Conservation (phyloP, 257 asterid species). For the Penstemon barbatus region DNA sequence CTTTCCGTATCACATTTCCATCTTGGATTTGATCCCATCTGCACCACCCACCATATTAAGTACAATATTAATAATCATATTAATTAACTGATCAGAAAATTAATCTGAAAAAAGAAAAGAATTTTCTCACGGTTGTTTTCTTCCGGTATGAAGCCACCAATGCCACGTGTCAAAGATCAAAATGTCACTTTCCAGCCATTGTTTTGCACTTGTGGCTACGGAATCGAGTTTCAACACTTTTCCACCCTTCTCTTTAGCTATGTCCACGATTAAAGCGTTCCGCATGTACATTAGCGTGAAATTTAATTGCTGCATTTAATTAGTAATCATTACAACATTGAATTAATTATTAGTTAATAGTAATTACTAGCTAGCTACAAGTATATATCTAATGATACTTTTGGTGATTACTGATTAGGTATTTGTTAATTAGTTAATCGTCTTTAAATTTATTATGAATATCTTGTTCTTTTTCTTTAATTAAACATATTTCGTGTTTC, state of each 20-base stretch:
- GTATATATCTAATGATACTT: too few species aligned
- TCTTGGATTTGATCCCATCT: slow-evolving; percentile 51
- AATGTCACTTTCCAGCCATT: slow-evolving; percentile 40
- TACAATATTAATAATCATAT: too few species aligned
- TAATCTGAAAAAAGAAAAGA: too few species aligned
- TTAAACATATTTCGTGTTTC: too few species aligned
- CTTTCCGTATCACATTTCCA: slow-evolving; percentile 24
- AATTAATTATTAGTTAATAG: too few species aligned
- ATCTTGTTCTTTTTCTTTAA: too few species aligned
- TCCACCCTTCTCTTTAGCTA: slow-evolving; percentile 13
- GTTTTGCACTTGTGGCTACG: slow-evolving; percentile 21
- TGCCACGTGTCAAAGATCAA: slow-evolving; percentile 54
- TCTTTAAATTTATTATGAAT: too few species aligned
- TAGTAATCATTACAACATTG: not conserved
- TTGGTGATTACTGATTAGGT: too few species aligned
- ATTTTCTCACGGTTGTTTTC: slow-evolving; percentile 26
- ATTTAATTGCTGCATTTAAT: slow-evolving; percentile 31
- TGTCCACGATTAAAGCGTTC: slow-evolving; percentile 42
- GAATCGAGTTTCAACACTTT: slow-evolving; percentile 45
- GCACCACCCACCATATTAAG: not conserved
- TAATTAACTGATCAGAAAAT: too few species aligned
- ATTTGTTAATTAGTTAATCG: too few species aligned
- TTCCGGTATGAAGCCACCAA: slow-evolving; percentile 38
- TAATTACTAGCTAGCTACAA: not conserved
- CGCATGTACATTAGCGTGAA: slow-evolving; percentile 37